Base-by-base conservation (phyloP, 2,329 filamentous ascomycete genomes). In the Diaporthe destruens region DNA sequence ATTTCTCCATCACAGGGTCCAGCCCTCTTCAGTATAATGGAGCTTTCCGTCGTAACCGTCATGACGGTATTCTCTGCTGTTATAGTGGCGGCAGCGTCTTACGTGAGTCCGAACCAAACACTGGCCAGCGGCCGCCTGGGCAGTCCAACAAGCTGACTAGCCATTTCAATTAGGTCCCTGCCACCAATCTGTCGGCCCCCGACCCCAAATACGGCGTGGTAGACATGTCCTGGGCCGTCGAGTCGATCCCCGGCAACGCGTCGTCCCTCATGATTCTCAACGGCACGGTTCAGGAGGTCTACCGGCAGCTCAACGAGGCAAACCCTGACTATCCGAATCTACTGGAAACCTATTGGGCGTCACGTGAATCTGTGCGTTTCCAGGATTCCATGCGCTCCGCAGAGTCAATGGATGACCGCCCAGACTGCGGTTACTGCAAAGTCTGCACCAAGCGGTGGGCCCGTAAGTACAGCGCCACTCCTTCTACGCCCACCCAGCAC, bases 381-480 rank as follows among this genome's bases (percentile, higher is more conserved):
- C 42, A 12, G 7, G 6, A 47, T 8, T 4, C 18, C 3, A n/a
- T 44, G 16, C 3, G 1, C 6, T 47, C 42, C 2, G 23, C 11
- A 5, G 8, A 16, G 1, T 12, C 25, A 20, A 47, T 32, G 39
- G 16, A 42, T 20, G 57, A 63, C 6, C 25, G 18, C 7, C 3
- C 25, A 11, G 42, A 34, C 8, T 47, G 57, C 42, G 42, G 57
- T 9, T 63, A 47, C 39, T 63, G 42, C 57, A 34, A 63, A 12
- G 57, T 63, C 18, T 63, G 57, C 18, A 63, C 39, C 42, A 63
- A 47, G 57, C 57, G 57, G 9, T 32, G 57, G 57, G 2, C 14
- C 23, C 14, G 34, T 39, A 12, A 57, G 32, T 23, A 20, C 29
- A 4, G 18, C 14, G 11, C 11, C 11, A 14, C 36, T 39, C 14